phyloP scores from a whole-genome alignment of 768 basidiomycete genomes.

The Amanita inopinata region DNA sequence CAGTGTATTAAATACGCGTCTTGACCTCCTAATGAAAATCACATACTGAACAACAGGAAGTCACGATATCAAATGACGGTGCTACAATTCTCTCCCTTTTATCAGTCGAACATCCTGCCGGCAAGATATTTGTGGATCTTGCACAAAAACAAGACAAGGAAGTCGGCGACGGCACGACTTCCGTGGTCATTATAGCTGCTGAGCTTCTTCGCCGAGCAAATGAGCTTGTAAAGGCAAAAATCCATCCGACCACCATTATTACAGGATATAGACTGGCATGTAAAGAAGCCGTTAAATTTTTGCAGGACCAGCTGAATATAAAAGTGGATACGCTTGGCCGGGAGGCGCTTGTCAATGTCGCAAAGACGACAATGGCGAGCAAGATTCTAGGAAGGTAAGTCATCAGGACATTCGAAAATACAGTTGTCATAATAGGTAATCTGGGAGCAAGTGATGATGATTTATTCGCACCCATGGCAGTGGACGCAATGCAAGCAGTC shows the following conservation, averaged over 20 bases:
- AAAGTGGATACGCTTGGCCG: constrained; percentile 89
- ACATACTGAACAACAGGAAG: constrained; percentile 60
- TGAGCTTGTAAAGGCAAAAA: constrained; percentile 95
- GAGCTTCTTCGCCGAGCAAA: constrained; percentile 94
- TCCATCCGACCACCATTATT: constrained; percentile 98
- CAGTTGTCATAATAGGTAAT: not conserved
- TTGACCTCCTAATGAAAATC: not conserved
- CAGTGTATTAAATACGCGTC: no score
- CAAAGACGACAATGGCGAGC: constrained; percentile 98
- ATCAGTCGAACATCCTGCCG: constrained; percentile 94
- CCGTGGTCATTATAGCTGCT: constrained; percentile 96
- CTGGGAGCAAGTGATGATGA: constrained; percentile 88
- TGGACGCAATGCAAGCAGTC: constrained; percentile 97
- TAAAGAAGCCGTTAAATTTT: constrained; percentile 93
- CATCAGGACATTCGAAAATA: not conserved
- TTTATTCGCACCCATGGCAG: constrained; percentile 96
- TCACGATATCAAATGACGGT: constrained; percentile 98
- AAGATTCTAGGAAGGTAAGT: constrained; percentile 96
- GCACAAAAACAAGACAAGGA: constrained; percentile 99
- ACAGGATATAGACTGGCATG: constrained; percentile 96
- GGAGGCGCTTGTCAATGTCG: constrained; percentile 89
- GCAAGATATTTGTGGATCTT: constrained; percentile 94
- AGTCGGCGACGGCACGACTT: constrained; percentile 98
- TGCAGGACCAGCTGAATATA: constrained; percentile 94
- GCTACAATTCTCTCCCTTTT: constrained; percentile 95